phyloP scores from a whole-genome alignment of 2,329 filamentous ascomycete genomes.

The Fusarium newnesense region DNA sequence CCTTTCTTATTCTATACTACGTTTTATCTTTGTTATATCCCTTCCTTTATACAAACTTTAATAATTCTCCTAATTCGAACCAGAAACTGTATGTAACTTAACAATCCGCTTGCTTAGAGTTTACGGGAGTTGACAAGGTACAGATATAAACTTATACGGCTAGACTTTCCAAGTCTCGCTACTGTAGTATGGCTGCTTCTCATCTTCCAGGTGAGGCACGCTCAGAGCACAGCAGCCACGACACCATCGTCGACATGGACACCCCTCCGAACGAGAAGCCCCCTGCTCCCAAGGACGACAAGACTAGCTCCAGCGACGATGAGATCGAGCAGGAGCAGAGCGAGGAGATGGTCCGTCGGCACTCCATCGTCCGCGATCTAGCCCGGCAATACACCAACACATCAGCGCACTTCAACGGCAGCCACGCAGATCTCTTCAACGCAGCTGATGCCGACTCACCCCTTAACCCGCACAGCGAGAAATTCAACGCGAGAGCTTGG shows the following conservation, averaged over 20 bases:
- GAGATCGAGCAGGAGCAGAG: conserved; percentile 3
- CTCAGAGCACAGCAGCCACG: conserved; percentile 30
- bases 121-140: background rate
- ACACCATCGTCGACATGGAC: conserved; percentile 30
- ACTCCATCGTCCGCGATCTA: conserved; percentile 37
- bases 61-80: conserved; percentile 18
- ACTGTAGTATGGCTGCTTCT: conserved; percentile 17
- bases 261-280: conserved; percentile 21
- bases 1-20: background rate
- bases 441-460: conserved; percentile 49
- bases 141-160: conserved; percentile 3
- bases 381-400: conserved; percentile 30
- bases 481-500: conserved; percentile 61
- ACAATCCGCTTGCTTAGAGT: no score
- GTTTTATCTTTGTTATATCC: background rate
- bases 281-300: background rate
- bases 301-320: conserved; percentile 18
- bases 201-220: conserved; percentile 12
- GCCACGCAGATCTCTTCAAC: conserved; percentile 26
- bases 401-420: conserved; percentile 27
- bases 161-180: conserved; percentile 9
- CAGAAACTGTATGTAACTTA: conserved; percentile 5
- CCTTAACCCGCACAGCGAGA: conserved; percentile 59
- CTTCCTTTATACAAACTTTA: background rate
- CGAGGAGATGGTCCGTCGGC: conserved; percentile 30